These are phyloP conservation scores for Leishmania guyanensis DNA, from an alignment of 208 protist species.

Conservation along the genomic window DNA sequence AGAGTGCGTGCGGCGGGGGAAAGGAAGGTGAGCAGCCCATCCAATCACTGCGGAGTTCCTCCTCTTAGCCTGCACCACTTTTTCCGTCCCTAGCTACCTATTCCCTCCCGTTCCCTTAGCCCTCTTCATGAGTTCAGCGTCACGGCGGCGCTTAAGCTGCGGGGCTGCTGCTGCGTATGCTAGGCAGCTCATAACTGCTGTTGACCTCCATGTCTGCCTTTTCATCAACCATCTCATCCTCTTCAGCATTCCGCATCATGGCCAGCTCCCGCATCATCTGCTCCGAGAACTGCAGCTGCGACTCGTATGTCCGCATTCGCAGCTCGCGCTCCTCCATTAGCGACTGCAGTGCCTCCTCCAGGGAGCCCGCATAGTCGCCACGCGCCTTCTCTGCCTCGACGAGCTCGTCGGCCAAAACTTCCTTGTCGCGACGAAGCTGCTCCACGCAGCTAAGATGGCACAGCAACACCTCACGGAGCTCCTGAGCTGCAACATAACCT, in stretches of 20 bases:
- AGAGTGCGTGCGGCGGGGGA: background rate
- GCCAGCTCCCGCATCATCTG: conserved; percentile 35
- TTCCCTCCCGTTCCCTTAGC: background rate
- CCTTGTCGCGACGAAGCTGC: conserved; percentile 56
- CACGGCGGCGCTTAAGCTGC: background rate
- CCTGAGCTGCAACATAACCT: background rate
- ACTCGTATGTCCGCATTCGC: conserved; percentile 38
- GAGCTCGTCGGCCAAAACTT: conserved; percentile 43
- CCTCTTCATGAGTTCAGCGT: background rate
- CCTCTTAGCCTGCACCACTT: background rate
- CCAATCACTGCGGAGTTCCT: background rate
- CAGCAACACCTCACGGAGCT: conserved; percentile 18
- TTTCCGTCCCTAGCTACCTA: background rate
- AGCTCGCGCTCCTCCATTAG: conserved; percentile 43
- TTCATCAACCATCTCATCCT: conserved; percentile 10
- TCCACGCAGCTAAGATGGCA: conserved; percentile 34
- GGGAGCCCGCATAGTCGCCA: conserved; percentile 27
- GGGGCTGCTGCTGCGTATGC: conserved; percentile 5
- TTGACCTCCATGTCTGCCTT: conserved; percentile 6
- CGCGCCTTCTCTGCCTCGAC: conserved; percentile 35
- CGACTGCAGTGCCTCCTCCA: conserved; percentile 34
- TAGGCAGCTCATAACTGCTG: conserved; percentile 14
- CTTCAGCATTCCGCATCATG: conserved; percentile 32
- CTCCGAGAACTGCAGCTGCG: conserved; percentile 34
- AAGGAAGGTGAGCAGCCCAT: background rate